A percentile compares a stretch with the other conserved stretches of the same genome.
phyloP scores from a whole-genome alignment of 352 stramenopile genomes.

The Phytophthora fragariae region DNA sequence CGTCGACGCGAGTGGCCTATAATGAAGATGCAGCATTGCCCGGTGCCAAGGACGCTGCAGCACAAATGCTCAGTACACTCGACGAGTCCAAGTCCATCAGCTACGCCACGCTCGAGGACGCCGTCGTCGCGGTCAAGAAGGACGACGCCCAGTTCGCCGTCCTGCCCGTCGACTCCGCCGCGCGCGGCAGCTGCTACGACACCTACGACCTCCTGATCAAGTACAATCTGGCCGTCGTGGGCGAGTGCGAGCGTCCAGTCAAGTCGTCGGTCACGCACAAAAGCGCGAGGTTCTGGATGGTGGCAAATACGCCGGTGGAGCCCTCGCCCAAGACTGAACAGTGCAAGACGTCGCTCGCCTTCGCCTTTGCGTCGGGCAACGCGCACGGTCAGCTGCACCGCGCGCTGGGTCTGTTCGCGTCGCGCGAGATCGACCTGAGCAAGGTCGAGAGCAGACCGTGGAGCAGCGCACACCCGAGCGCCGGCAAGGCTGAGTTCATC shows the following conservation, averaged over 20 bases:
- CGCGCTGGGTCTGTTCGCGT: constrained; percentile 67
- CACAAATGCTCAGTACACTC: constrained; percentile 18
- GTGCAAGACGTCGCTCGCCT: constrained; percentile 79
- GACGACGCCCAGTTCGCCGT: constrained; percentile 94
- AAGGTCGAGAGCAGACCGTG: constrained; percentile 81
- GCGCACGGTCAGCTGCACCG: constrained; percentile 67
- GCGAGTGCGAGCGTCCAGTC: constrained; percentile 51
- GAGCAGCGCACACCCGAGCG: constrained; percentile 24
- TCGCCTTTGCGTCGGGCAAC: constrained; percentile 76
- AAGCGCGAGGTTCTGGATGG: constrained; percentile 91
- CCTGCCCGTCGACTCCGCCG: constrained; percentile 95
- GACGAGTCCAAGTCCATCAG: constrained; percentile 20
- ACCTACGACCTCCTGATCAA: constrained; percentile 93
- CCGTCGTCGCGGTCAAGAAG: constrained; percentile 64
- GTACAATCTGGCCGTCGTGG: constrained; percentile 73
- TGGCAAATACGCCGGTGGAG: constrained; percentile 60
- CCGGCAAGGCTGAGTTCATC: constrained; percentile 64
- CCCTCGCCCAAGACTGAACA: constrained; percentile 25
- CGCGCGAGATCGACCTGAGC: constrained; percentile 65
- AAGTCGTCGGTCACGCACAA: constrained; percentile 7
- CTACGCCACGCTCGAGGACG: constrained; percentile 48
- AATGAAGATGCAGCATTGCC: constrained; percentile 2
- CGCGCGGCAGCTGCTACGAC: constrained; percentile 95
- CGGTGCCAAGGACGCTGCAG: constrained; percentile 28
- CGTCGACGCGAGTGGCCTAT: constrained; percentile 28